Conservation (phyloP, 2,329 filamentous ascomycete species). For the Kalaharituber pfeilii region DNA sequence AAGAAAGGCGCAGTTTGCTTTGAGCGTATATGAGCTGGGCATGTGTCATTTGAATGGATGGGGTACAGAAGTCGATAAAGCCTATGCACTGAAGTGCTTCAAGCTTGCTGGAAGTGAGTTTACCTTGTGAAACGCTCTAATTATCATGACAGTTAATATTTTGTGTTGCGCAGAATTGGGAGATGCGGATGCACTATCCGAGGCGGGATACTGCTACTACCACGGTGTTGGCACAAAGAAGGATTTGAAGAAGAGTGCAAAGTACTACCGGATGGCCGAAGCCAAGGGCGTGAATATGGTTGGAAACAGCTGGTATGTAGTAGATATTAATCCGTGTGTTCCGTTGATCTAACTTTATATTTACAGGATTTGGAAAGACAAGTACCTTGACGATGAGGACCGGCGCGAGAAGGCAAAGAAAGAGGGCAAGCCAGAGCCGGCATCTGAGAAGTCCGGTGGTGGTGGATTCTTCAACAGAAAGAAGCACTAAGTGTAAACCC, state of each 20-base stretch:
- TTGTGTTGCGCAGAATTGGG: constrained; percentile 53
- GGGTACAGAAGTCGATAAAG: constrained; percentile 87
- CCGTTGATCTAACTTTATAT: constrained; percentile 6
- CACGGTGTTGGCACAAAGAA: constrained; percentile 90
- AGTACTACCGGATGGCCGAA: constrained; percentile 77
- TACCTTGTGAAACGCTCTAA: not conserved
- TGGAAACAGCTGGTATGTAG: constrained; percentile 83
- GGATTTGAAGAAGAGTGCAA: constrained; percentile 83
- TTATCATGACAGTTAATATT: not conserved
- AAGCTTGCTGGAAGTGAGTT: constrained; percentile 75
- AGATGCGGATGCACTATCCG: constrained; percentile 80
- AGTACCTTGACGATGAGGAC: constrained; percentile 55
- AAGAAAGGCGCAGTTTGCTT: constrained; percentile 78
- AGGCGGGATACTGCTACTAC: constrained; percentile 91
- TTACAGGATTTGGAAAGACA: constrained; percentile 82
- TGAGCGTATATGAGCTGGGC: constrained; percentile 90
- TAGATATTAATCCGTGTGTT: constrained; percentile 7
- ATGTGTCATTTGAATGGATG: constrained; percentile 97
- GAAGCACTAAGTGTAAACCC: constrained; percentile 10
- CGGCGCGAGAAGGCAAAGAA: constrained; percentile 17
- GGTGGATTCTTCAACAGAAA: constrained; percentile 12
- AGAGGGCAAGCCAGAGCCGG: constrained; percentile 24
- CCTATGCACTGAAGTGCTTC: constrained; percentile 75
- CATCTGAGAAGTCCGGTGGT: constrained; percentile 11
- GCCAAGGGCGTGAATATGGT: constrained; percentile 93